phyloP scores from a whole-genome alignment of 306 rosid species.

The Vigna radiata region DNA sequence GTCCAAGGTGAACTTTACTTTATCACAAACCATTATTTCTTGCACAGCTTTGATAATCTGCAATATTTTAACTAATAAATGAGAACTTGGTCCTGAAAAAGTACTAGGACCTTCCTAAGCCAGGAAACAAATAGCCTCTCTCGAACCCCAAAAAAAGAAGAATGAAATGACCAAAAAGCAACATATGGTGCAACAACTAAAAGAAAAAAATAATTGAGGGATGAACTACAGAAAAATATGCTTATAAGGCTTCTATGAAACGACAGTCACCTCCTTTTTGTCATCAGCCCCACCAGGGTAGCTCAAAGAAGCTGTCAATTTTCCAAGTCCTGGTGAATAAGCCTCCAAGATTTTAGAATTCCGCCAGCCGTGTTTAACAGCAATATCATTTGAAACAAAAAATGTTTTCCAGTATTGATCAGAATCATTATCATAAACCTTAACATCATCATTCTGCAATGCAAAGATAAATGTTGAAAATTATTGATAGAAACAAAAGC shows the following conservation, averaged over 20 bases:
- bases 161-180: conserved; percentile 19
- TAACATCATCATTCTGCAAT: conserved; percentile 83
- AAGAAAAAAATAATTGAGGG: conserved; percentile 6
- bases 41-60: conserved; percentile 69
- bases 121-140: conserved; percentile 32
- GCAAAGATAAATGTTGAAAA: conserved; percentile 43
- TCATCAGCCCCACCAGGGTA: conserved; percentile 60
- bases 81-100: conserved; percentile 40
- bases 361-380: conserved; percentile 65
- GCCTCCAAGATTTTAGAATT: conserved; percentile 74
- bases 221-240: not conserved
- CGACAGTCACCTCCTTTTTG: conserved; percentile 68
- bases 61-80: conserved; percentile 42
- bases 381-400: conserved; percentile 63
- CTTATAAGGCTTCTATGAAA: conserved; percentile 29
- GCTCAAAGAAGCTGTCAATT: conserved; percentile 76
- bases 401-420: conserved; percentile 59
- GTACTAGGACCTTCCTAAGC: conserved; percentile 7
- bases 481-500: conserved; percentile 38
- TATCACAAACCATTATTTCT: conserved; percentile 79
- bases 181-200: conserved; percentile 29
- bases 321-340: conserved; percentile 76
- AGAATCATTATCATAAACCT: conserved; percentile 64
- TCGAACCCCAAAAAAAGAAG: conserved; percentile 1
- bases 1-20: conserved; percentile 65